Evolutionary conservation across 768 basidiomycete species (phyloP).

Genomic region (Ephemerocybe angulata): DNA sequence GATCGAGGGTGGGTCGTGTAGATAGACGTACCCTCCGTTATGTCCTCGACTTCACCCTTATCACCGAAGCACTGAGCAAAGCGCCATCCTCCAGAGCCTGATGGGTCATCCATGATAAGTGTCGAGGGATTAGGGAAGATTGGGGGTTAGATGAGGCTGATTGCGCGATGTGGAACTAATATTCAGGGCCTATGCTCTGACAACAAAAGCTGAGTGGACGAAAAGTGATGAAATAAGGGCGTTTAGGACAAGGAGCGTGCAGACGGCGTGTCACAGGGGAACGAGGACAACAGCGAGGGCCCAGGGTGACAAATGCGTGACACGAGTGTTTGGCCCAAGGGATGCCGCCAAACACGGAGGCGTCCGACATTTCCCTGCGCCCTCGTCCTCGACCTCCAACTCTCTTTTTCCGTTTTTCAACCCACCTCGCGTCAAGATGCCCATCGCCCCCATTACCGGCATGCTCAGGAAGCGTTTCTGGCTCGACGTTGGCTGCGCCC

Average conservation of each 20-base stretch:
- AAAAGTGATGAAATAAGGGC: conserved; percentile 9
- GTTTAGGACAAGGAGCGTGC: conserved; percentile 19
- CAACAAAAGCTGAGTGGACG: conserved; percentile 9
- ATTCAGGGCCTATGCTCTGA: conserved; percentile 4
- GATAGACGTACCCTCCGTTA: conserved; percentile 94
- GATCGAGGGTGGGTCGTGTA: too few species aligned
- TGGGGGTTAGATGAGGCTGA: conserved; percentile 16
- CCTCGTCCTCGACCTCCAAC: conserved; percentile 20
- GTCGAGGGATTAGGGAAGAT: conserved; percentile 13
- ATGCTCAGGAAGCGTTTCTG: conserved; percentile 91
- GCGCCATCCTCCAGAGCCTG: conserved; percentile 89
- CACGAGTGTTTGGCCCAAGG: conserved; percentile 21
- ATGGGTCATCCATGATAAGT: conserved; percentile 76
- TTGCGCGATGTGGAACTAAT: conserved; percentile 13
- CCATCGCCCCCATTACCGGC: conserved; percentile 89
- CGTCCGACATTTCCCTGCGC: conserved; percentile 39
- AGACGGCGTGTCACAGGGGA: conserved; percentile 22
- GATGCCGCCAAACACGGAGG: conserved; percentile 1
- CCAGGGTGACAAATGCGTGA: conserved; percentile 3
- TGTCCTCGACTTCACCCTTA: conserved; percentile 99
- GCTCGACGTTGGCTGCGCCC: conserved; percentile 70
- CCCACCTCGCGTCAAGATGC: conserved; percentile 42
- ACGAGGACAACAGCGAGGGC: conserved; percentile 25
- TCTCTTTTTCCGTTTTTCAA: conserved; percentile 16
- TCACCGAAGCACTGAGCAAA: conserved; percentile 99